These are phyloP conservation scores for Euclidium syriacum DNA, from an alignment of 345 rosid genomes.

Conservation along the genomic window DNA sequence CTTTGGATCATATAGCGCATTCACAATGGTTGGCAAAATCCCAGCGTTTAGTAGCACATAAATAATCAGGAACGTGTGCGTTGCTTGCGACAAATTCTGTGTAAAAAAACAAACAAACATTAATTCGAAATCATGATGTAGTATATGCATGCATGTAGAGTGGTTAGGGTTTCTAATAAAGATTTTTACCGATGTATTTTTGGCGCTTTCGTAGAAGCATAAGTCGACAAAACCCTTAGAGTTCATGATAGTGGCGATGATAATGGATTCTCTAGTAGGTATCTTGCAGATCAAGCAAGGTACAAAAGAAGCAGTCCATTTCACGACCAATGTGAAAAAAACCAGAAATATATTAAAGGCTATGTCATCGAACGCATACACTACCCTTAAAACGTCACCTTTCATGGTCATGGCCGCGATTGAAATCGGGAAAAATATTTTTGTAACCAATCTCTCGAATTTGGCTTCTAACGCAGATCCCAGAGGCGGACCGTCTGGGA, in stretches of 20 bases:
- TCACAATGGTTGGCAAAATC: slow-evolving; percentile 32
- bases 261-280: slow-evolving; percentile 24
- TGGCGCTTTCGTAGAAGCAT: not conserved
- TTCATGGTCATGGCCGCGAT: slow-evolving; percentile 22
- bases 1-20: slow-evolving; percentile 42
- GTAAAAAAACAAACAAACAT: not conserved
- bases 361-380: slow-evolving; percentile 26
- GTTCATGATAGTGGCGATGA: slow-evolving; percentile 28
- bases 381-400: slow-evolving; percentile 1
- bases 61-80: slow-evolving; percentile 20
- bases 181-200: slow-evolving; percentile 6
- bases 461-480: slow-evolving; percentile 31
- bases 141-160: too few relatives aligned
- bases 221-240: slow-evolving; percentile 30
- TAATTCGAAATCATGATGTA: not conserved
- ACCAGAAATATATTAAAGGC: slow-evolving; percentile 18
- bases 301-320: slow-evolving; percentile 18
- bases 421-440: slow-evolving; percentile 21
- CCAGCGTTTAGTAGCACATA: slow-evolving; percentile 18
- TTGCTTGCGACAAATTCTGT: slow-evolving; percentile 18
- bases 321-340: slow-evolving; percentile 1
- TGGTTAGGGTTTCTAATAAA: not conserved
- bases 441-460: slow-evolving; percentile 21
- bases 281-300: slow-evolving; percentile 29
- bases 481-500: slow-evolving; percentile 35